Conservation (phyloP, 1,284 basidiomycete genomes). For the Tilletia indica region DNA sequence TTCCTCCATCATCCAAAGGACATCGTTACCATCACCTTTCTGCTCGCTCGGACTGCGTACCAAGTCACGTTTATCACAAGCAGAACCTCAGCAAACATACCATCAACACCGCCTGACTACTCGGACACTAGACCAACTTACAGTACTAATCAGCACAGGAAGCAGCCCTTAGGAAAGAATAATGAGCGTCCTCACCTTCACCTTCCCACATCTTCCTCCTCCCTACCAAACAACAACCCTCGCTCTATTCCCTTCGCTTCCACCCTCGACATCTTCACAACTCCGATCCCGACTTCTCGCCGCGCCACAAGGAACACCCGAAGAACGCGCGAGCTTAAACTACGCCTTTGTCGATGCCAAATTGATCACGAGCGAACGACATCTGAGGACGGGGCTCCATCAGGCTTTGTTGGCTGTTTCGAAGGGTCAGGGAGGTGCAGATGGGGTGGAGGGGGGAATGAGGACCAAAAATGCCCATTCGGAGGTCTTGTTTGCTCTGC, state of each 20-base stretch:
- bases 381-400: conserved; percentile 28
- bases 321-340: conserved; percentile 28
- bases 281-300: neutral
- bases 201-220: conserved; percentile 4
- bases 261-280: neutral
- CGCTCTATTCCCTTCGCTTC: conserved; percentile 3
- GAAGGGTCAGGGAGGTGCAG: conserved; percentile 23
- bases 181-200: conserved; percentile 5
- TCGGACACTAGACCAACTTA: no score
- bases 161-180: neutral
- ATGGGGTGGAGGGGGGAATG: conserved; percentile 28
- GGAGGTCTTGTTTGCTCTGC: conserved; percentile 35
- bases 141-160: neutral
- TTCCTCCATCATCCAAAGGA: no score
- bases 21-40: no score
- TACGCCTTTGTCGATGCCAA: conserved; percentile 40
- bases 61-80: no score
- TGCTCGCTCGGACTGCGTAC: no score
- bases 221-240: neutral
- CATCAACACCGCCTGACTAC: no score
- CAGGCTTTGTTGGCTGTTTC: conserved; percentile 34
- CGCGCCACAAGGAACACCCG: neutral
- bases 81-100: no score
- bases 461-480: conserved; percentile 38
- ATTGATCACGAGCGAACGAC: conserved; percentile 30